Conservation (phyloP, 371 early-diverging fungal species). For the Mucor circinelloides region DNA sequence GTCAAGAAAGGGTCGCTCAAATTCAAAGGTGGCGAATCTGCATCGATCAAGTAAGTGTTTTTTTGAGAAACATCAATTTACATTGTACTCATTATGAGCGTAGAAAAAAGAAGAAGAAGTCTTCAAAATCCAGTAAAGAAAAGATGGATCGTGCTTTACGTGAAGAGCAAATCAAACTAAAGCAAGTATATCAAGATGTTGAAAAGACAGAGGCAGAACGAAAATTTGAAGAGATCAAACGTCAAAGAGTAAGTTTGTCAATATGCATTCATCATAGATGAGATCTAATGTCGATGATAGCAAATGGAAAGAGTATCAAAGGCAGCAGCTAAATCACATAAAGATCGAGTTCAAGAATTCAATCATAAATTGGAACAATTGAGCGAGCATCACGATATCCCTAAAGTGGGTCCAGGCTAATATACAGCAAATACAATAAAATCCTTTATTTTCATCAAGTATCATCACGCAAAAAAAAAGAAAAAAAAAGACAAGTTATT, state of each 20-base stretch:
- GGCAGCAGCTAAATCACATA: conserved; percentile 64
- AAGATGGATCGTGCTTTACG: conserved; percentile 46
- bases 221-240: conserved; percentile 63
- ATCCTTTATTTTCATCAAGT: neutral
- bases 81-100: neutral
- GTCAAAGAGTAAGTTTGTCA: conserved; percentile 51
- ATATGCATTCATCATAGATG: neutral
- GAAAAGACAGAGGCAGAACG: conserved; percentile 66
- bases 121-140: conserved; percentile 48
- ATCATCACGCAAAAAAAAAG: neutral
- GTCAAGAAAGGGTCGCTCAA: conserved; percentile 61
- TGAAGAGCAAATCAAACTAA: conserved; percentile 18
- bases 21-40: conserved; percentile 59
- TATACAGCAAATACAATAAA: conserved; percentile 3
- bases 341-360: conserved; percentile 65
- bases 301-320: conserved; percentile 65
- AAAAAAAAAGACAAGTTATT: neutral
- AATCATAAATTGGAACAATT: conserved; percentile 65
- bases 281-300: too few species aligned
- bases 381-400: conserved; percentile 75
- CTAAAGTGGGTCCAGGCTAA: conserved; percentile 72
- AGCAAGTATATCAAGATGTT: conserved; percentile 20
- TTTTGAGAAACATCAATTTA: neutral
- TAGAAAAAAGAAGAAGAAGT: conserved; percentile 59
- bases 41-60: conserved; percentile 51